A percentile compares a stretch with the other conserved stretches of the same genome.
phyloP scores from a whole-genome alignment of 176 grass and related monocot species.

The Hordeum vulgare region MorexV3_pseudomolecules_assembly NC_058521.1:12632032-12632531 shows the following conservation, averaged over 20 bases:
- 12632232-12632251: conserved; percentile 27
- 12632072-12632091: conserved; percentile 14
- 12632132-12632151: conserved; percentile 68
- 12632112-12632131: conserved; percentile 59
- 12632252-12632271: conserved; percentile 31
- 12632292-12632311: neutral
- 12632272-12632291: conserved; percentile 22
- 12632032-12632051: conserved; percentile 9
- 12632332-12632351: conserved; percentile 70
- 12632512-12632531: conserved; percentile 41
- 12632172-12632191: conserved; percentile 4
- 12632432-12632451: conserved; percentile 31
- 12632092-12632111: conserved; percentile 45
- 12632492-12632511: conserved; percentile 7
- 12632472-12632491: conserved; percentile 53
- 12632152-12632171: conserved; percentile 60
- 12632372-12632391: conserved; percentile 45
- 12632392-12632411: conserved; percentile 53
- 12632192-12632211: neutral
- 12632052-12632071: conserved; percentile 15
- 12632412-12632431: conserved; percentile 29
- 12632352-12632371: conserved; percentile 57
- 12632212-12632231: conserved; percentile 34
- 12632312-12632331: conserved; percentile 49
- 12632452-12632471: conserved; percentile 38